Conservation (phyloP, 2,329 filamentous ascomycete species). For the Diplodia intermedia region DNA sequence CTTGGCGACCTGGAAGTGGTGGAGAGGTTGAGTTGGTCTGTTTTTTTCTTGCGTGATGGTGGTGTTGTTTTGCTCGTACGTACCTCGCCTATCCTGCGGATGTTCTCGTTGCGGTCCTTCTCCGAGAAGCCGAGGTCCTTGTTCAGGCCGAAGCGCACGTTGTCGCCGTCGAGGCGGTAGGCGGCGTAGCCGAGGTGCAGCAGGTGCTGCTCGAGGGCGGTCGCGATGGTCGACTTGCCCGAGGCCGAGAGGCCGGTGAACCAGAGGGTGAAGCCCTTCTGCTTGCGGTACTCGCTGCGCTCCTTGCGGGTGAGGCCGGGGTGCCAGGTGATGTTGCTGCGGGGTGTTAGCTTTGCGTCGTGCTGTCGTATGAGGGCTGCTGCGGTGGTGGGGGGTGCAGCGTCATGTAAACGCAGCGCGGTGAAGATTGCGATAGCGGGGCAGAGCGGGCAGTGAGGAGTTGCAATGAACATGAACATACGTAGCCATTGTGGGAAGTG, state of each 20-base stretch:
- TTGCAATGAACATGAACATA: slow-evolving; percentile 37
- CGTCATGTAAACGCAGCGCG: background rate
- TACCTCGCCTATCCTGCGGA: slow-evolving; percentile 87
- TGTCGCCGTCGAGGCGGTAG: slow-evolving; percentile 97
- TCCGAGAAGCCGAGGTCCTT: slow-evolving; percentile 96
- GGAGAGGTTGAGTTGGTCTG: no score
- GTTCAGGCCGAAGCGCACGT: slow-evolving; percentile 97
- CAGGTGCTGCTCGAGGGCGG: slow-evolving; percentile 94
- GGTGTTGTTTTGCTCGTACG: slow-evolving; percentile 20
- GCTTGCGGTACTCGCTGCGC: slow-evolving; percentile 76
- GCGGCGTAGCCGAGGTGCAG: slow-evolving; percentile 82
- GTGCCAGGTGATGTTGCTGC: slow-evolving; percentile 91
- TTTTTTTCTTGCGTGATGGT: background rate
- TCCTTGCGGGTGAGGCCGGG: slow-evolving; percentile 78
- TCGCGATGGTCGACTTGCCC: slow-evolving; percentile 96
- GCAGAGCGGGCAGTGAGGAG: slow-evolving; percentile 2
- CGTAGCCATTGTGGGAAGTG: slow-evolving; percentile 44
- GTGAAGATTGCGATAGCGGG: slow-evolving; percentile 11
- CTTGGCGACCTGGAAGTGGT: slow-evolving; percentile 74
- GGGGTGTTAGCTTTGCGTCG: background rate
- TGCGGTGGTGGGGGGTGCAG: background rate
- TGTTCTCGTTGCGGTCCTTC: slow-evolving; percentile 95
- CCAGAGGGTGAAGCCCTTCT: slow-evolving; percentile 95
- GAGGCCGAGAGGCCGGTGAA: slow-evolving; percentile 95
- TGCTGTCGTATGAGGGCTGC: background rate